A percentile compares a stretch with the other conserved stretches of the same genome.
Evolutionary conservation across 2,329 filamentous ascomycete species (phyloP).

Genomic region (Fusarium buxicola): DNA sequence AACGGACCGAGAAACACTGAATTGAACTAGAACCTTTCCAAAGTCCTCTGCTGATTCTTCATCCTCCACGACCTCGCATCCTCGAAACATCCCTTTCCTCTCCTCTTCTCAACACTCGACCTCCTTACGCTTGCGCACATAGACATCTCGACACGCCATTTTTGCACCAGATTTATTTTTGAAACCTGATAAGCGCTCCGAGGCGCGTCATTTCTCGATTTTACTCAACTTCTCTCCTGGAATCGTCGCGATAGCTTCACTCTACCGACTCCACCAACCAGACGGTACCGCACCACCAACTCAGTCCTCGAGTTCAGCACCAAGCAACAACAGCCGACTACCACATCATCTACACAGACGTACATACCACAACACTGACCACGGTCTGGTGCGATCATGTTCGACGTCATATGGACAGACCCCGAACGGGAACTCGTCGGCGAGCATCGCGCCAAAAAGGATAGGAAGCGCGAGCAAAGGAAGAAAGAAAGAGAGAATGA

Average conservation of each 20-base stretch:
- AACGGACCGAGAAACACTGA: background rate
- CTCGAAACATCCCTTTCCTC: background rate
- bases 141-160: conserved; percentile 4
- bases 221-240: background rate
- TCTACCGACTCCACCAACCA: background rate
- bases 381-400: conserved; percentile 56
- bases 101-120: background rate
- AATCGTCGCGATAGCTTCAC: conserved; percentile 5
- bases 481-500: conserved; percentile 38
- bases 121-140: background rate
- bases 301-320: background rate
- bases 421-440: conserved; percentile 64
- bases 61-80: background rate
- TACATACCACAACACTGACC: background rate
- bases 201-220: background rate
- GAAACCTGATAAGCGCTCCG: background rate
- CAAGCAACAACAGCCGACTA: background rate
- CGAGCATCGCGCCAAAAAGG: conserved; percentile 63
- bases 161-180: conserved; percentile 3
- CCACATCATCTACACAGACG: background rate
- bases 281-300: background rate
- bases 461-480: conserved; percentile 50
- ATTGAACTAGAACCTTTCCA: background rate
- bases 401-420: conserved; percentile 70
- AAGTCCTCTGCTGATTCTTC: background rate